These are phyloP conservation scores for Saksenaea oblongispora DNA, from an alignment of 371 early-diverging fungal species.

Conservation along the genomic window DNA sequence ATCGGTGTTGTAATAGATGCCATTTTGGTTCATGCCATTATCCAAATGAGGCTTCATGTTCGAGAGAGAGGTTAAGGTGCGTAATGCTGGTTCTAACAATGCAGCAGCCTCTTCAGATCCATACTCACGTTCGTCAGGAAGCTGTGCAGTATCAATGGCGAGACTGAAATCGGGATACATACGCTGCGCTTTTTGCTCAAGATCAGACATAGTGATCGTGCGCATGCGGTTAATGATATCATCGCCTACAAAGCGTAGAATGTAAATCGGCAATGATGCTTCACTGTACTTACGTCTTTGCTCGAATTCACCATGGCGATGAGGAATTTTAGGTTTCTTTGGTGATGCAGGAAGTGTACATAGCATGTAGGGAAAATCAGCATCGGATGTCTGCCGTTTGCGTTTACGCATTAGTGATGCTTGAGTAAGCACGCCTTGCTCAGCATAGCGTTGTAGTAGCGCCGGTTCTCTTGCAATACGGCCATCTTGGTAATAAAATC, in stretches of 20 bases:
- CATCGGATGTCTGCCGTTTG: slow-evolving; percentile 37
- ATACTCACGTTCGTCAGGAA: slow-evolving; percentile 7
- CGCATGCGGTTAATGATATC: slow-evolving; percentile 46
- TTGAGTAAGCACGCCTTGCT: slow-evolving; percentile 47
- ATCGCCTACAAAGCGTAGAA: slow-evolving; percentile 28
- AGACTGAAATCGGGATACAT: slow-evolving; percentile 35
- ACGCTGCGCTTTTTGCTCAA: slow-evolving; percentile 46
- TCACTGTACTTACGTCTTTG: slow-evolving; percentile 39
- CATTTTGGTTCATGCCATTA: slow-evolving; percentile 57
- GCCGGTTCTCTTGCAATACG: slow-evolving; percentile 43
- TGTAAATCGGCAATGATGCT: neutral
- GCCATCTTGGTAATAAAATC: slow-evolving; percentile 48
- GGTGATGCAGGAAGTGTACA: slow-evolving; percentile 22
- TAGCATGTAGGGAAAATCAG: slow-evolving; percentile 21
- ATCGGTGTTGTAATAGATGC: slow-evolving; percentile 55
- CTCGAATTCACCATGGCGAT: slow-evolving; percentile 54
- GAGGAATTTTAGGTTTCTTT: slow-evolving; percentile 52
- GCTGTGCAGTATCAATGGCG: slow-evolving; percentile 25
- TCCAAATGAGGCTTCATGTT: slow-evolving; percentile 54
- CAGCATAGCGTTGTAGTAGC: slow-evolving; percentile 43
- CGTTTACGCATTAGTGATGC: slow-evolving; percentile 46
- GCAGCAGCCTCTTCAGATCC: slow-evolving; percentile 31
- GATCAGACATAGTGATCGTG: slow-evolving; percentile 36
- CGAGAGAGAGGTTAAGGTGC: slow-evolving; percentile 38
- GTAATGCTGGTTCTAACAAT: slow-evolving; percentile 31